phyloP scores from a whole-genome alignment of 148 eudicot species.

The Silene latifolia region DNA sequence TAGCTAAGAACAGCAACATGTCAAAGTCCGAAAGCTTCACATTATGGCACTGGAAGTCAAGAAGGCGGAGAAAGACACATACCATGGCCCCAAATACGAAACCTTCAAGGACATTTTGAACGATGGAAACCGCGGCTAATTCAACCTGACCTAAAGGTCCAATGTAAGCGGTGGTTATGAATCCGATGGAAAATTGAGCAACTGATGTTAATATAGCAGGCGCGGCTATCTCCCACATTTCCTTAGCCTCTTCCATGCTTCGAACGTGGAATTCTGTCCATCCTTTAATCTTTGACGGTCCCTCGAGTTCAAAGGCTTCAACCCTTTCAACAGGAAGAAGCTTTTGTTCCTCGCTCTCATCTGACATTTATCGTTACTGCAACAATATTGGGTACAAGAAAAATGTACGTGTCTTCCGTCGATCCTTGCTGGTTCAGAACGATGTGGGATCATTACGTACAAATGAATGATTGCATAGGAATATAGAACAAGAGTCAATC shows the following conservation, averaged over 20 bases:
- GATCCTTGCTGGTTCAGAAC: no score
- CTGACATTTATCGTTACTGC: background rate
- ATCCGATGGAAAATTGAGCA: constrained; percentile 39
- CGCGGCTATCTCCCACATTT: constrained; percentile 41
- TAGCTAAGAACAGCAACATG: constrained; percentile 7
- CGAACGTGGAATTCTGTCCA: background rate
- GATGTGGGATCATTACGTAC: no score
- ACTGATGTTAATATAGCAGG: constrained; percentile 39
- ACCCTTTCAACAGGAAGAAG: constrained; percentile 13
- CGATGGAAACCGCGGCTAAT: constrained; percentile 46
- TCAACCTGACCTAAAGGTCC: constrained; percentile 43
- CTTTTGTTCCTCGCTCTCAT: constrained; percentile 13
- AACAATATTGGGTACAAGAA: background rate
- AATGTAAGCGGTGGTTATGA: constrained; percentile 33
- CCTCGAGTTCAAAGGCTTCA: constrained; percentile 19
- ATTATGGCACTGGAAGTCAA: no score
- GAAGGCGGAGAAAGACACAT: background rate
- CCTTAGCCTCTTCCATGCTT: constrained; percentile 29
- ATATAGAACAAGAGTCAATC: no score
- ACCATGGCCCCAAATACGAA: constrained; percentile 42
- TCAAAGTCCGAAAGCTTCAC: background rate
- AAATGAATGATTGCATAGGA: no score
- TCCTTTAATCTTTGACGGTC: constrained; percentile 4
- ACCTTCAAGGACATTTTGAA: constrained; percentile 46
- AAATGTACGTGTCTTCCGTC: no score